Evolutionary conservation across 208 protist genomes (phyloP).

Genomic region (Leishmania martiniquensis): DNA sequence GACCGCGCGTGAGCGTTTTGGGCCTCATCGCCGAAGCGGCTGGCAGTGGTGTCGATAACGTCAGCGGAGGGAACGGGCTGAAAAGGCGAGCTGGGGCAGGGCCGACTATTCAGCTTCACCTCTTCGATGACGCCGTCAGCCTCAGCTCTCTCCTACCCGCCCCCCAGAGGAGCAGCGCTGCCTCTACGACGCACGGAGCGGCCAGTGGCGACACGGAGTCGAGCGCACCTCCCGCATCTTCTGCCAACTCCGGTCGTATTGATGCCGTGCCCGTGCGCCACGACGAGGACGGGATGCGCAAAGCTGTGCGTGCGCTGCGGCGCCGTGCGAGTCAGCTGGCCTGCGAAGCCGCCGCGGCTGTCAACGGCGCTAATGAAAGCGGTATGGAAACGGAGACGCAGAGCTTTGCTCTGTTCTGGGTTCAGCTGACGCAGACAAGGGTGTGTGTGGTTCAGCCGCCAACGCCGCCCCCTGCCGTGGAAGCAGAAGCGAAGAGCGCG

Average conservation of each 20-base stretch:
- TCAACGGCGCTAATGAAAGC: neutral
- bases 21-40: constrained; percentile 46
- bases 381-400: neutral
- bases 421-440: constrained; percentile 63
- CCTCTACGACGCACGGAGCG: neutral
- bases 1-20: constrained; percentile 62
- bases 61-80: neutral
- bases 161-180: neutral
- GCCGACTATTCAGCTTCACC: constrained; percentile 35
- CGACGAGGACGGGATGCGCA: constrained; percentile 77
- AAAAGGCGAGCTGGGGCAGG: neutral
- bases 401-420: constrained; percentile 64
- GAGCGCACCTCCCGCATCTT: neutral
- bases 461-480: neutral
- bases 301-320: constrained; percentile 64
- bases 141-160: constrained; percentile 14
- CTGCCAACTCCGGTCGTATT: constrained; percentile 14
- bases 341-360: neutral
- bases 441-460: constrained; percentile 43
- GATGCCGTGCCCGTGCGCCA: constrained; percentile 68
- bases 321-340: constrained; percentile 21
- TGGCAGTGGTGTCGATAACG: neutral
- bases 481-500: neutral
- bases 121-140: constrained; percentile 64
- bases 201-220: neutral